phyloP scores from a whole-genome alignment of 352 stramenopile genomes.

The Pythium insidiosum region DNA sequence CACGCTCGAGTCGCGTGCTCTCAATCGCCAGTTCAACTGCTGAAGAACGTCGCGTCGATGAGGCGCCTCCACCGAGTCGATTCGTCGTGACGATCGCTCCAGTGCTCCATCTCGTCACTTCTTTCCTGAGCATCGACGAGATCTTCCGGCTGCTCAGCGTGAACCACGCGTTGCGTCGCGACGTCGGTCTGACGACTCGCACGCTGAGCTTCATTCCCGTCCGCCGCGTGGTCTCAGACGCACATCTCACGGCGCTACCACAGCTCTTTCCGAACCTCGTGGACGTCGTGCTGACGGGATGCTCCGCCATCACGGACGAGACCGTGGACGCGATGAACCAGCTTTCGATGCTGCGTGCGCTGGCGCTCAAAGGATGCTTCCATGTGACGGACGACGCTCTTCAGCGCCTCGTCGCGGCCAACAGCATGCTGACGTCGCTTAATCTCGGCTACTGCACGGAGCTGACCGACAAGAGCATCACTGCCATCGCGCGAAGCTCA shows the following conservation, averaged over 20 bases:
- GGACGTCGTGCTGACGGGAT: slow-evolving; percentile 56
- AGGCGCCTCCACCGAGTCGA: neutral
- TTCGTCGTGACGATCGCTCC: slow-evolving; percentile 17
- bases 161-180: slow-evolving; percentile 29
- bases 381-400: slow-evolving; percentile 36
- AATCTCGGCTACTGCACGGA: slow-evolving; percentile 78
- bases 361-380: slow-evolving; percentile 67
- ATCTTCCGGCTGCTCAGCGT: slow-evolving; percentile 41
- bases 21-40: neutral
- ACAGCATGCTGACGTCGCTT: slow-evolving; percentile 36
- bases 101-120: slow-evolving; percentile 36
- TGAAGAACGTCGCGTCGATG: too few relatives aligned
- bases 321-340: slow-evolving; percentile 28
- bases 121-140: slow-evolving; percentile 38
- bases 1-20: too few relatives aligned
- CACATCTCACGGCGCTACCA: slow-evolving; percentile 29
- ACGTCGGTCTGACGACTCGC: slow-evolving; percentile 31
- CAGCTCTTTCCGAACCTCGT: slow-evolving; percentile 38
- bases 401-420: slow-evolving; percentile 12
- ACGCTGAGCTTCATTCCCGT: slow-evolving; percentile 52
- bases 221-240: slow-evolving; percentile 31
- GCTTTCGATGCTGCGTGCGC: slow-evolving; percentile 24
- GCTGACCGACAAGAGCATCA: slow-evolving; percentile 49
- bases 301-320: slow-evolving; percentile 41
- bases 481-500: slow-evolving; percentile 28